Evolutionary conservation across 73 alveolate species (phyloP), one percentile per base, ranked within the genome.

Genomic region (Stentor roeselii): DNA sequence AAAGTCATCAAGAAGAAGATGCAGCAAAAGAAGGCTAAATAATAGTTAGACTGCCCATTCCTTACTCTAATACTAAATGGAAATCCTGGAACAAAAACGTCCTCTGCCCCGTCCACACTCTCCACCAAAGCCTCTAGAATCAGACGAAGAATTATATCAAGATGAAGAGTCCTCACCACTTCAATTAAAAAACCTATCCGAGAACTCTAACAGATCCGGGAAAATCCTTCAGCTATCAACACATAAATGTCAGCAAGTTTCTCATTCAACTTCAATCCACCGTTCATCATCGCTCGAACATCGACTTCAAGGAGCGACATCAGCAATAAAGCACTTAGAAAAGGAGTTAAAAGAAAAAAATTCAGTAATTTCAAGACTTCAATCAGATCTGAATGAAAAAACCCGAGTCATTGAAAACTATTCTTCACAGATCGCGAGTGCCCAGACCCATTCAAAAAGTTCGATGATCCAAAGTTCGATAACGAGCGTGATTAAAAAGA

Each of bases 1-100:
- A 86, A 86, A 84, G 86, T 58, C 38, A 86, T 86, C 88, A 86
- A 86, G 83, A 76, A 82, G 42, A 37, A 82, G 35, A 74, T 42
- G 59, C 90, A 85, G 84, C 59, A 40, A 38, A 74, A 82, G 75
- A 88, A 86, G n/a, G n/a, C n/a, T n/a, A n/a, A n/a, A n/a, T n/a
- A n/a, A n/a, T n/a, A n/a, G n/a, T n/a, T n/a, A n/a, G n/a, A n/a
- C n/a, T n/a, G n/a, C n/a, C n/a, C n/a, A n/a, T n/a, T n/a, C n/a
- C n/a, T n/a, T n/a, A n/a, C n/a, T n/a, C n/a, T n/a, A n/a, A 50
- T 67, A 67, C 21, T 21, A 1, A n/a, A 67, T 67, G 80, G 80
- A 67, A 67, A 67, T 67, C 34, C 80, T 11, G 14, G 80, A 67
- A 32, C 41, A 67, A 67, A 67, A 67, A 34, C 80, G 67, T 21